Base-by-base conservation (phyloP, 768 basidiomycete species). In the Tylopilus sp. region DNA sequence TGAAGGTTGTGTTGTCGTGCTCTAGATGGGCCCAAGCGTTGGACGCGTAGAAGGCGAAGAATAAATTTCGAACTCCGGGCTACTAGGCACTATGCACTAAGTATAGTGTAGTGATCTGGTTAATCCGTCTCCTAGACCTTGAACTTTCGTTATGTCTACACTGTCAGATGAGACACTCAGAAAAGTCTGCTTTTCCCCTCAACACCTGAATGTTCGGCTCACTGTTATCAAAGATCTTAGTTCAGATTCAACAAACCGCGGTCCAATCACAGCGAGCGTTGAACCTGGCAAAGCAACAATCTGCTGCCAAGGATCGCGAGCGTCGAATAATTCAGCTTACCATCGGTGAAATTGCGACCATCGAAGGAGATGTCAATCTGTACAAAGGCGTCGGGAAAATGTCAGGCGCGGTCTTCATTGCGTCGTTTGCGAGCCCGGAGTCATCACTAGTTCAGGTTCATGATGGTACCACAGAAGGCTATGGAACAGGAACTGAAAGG, bases 341-440 rank as follows among this genome's bases (percentile, higher is more conserved):
- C 0, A 86, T 88, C 48, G 79, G 86, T 57, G 93, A 98, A 67
- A 83, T 98, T 55, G 75, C 74, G 28, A 73, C 77, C 31, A 79
- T 94, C 44, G 76, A 82, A 57, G 81, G 80, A 23, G 78, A 87
- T 53, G 85, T 88, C 12, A 91, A 87, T 62, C 73, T 97, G 60
- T 98, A 95, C 73, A 93, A 88, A 63, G 95, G 95, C 42, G 90
- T 98, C 40, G 95, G 95, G 28, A 98, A 98, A 72, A 95, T 95
- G 95, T 95, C 57, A 55, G n/a, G n/a, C n/a, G n/a, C n/a, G n/a
- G 49, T 58, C 20, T 44, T 23, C 31, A 21, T 39, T 21, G 38
- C 1, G 21, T 21, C 20, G 6, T 44, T 48, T 40, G 36, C 36
- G 40, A 40, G 20, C 26, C 33, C 18, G 41, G 13, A 41, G 40